These are phyloP conservation scores for Rubia occidens DNA, from an alignment of 305 asterid species.

Conservation along the genomic window DNA sequence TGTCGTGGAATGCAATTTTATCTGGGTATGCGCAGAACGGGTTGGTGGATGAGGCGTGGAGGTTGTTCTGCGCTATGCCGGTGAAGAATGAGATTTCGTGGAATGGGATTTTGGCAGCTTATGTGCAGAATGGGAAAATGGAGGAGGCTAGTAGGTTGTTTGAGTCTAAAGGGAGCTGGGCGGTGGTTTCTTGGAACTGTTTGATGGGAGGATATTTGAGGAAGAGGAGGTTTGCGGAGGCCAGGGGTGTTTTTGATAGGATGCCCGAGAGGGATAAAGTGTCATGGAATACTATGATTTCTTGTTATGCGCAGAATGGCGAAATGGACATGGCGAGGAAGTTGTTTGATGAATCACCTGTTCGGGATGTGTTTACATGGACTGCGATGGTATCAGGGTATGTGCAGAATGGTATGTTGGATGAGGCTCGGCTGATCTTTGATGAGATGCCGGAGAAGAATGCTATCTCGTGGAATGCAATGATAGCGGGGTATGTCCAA, in stretches of 20 bases:
- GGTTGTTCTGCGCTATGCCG: constrained; percentile 59
- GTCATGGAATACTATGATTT: constrained; percentile 81
- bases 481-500: constrained; percentile 81
- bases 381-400: constrained; percentile 81
- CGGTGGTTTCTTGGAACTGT: constrained; percentile 88
- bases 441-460: constrained; percentile 76
- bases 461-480: constrained; percentile 81
- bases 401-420: constrained; percentile 66
- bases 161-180: constrained; percentile 60
- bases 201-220: constrained; percentile 86
- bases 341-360: constrained; percentile 61
- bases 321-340: constrained; percentile 52
- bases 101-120: constrained; percentile 83
- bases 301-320: constrained; percentile 75
- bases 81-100: constrained; percentile 76
- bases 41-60: constrained; percentile 60
- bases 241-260: constrained; percentile 45
- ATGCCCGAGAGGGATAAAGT: constrained; percentile 73
- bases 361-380: constrained; percentile 74
- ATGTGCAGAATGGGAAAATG: constrained; percentile 68
- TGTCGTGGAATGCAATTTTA: constrained; percentile 79
- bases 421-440: constrained; percentile 59
- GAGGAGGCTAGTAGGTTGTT: constrained; percentile 75
- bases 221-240: constrained; percentile 67
- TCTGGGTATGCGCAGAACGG: constrained; percentile 88